Conservation (phyloP, 345 rosid genomes). For the Carallia pectinifolia region DNA sequence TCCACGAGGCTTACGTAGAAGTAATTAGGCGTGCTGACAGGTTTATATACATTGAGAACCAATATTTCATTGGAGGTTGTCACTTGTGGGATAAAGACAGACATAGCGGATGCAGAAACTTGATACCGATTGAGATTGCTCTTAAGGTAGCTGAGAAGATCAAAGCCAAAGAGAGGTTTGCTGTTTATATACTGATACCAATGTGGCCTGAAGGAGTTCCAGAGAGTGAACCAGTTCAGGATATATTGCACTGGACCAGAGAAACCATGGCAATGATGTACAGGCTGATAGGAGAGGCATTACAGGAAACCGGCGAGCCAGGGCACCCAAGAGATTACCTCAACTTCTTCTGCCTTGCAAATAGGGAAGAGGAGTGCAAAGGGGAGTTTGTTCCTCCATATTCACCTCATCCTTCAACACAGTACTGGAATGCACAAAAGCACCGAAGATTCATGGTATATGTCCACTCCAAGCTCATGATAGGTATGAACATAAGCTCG, state of each 20-base stretch:
- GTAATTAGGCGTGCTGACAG: slow-evolving; percentile 73
- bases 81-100: slow-evolving; percentile 65
- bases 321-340: slow-evolving; percentile 76
- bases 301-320: slow-evolving; percentile 42
- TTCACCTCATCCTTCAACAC: slow-evolving; percentile 54
- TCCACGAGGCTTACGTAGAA: slow-evolving; percentile 73
- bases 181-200: slow-evolving; percentile 75
- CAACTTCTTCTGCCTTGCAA: slow-evolving; percentile 89
- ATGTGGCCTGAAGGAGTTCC: slow-evolving; percentile 98
- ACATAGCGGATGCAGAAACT: slow-evolving; percentile 66
- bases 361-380: slow-evolving; percentile 59
- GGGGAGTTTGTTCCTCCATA: slow-evolving; percentile 54
- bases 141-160: slow-evolving; percentile 67
- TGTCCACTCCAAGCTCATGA: slow-evolving; percentile 94
- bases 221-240: slow-evolving; percentile 74
- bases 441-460: slow-evolving; percentile 87
- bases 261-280: slow-evolving; percentile 87
- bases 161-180: slow-evolving; percentile 58
- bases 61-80: slow-evolving; percentile 82
- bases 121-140: slow-evolving; percentile 82
- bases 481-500: slow-evolving; percentile 40
- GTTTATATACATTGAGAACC: slow-evolving; percentile 89
- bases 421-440: slow-evolving; percentile 78
- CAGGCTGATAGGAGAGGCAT: slow-evolving; percentile 61
- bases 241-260: slow-evolving; percentile 89